Evolutionary conservation across 257 asterid genomes (phyloP), one percentile per base, ranked within the genome.

Genomic region (Solanum stenotomum): DNA sequence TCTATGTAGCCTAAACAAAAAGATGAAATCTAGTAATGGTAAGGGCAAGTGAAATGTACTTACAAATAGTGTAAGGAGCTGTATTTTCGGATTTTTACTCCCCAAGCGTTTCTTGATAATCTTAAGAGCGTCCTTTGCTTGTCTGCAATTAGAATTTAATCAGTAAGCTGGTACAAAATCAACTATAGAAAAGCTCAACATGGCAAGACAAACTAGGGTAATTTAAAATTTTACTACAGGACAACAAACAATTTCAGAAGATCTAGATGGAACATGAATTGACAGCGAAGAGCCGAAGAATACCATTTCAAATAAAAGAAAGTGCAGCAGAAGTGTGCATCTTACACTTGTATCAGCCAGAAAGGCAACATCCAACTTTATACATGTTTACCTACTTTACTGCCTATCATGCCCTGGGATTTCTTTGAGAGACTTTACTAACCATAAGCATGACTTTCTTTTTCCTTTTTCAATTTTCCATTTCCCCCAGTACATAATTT

Each of bases 71-170:
- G 97, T 91, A 89, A 97, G 99, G 87, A 96, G 94, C 92, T 97
- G 99, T 89, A 92, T 95, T 89, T 97, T 95, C 52, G 98, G 98
- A 92, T 93, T 97, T 90, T 96, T 97, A 86, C 89, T 93, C 88
- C 93, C 98, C 79, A 97, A 89, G 71, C 94, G 96, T 91, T 97
- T 96, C 96, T 97, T 97, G 88, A 97, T 90, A 89, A 91, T 90
- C 96, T 97, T 97, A 89, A 97, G 89, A 42, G 97, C 99, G 85
- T 96, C 98, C 94, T 97, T 97, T 25, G 97, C 89, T 92, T 97
- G 99, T 91, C 99, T 97, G 95, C 87, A 90, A 85, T 88, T 82
- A 77, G 89, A 88, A 38, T 67, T 86, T 42, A 46, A 83, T 84
- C 70, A n/a, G 88, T 86, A 72, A 90, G 89, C 44, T 52, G 16